Evolutionary conservation across 305 asterid genomes (phyloP).

Genomic region (Fraxinus xanthoxyloides): DNA sequence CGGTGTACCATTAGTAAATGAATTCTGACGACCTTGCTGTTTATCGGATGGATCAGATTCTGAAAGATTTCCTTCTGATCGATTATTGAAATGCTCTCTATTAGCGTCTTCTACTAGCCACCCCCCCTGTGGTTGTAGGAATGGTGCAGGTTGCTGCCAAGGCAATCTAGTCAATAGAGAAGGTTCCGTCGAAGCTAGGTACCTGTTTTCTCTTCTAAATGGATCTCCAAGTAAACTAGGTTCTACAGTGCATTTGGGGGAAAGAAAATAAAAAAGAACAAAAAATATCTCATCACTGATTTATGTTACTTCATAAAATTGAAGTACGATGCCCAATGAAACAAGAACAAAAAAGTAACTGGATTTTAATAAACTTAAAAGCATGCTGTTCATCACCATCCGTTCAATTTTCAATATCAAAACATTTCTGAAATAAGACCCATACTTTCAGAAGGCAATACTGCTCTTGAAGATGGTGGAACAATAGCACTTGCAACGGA

Average conservation of each 20-base stretch:
- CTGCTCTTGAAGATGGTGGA: conserved; percentile 48
- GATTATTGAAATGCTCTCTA: conserved; percentile 42
- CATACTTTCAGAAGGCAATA: conserved; percentile 73
- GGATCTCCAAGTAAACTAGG: conserved; percentile 87
- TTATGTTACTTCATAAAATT: conserved; percentile 1
- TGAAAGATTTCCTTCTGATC: conserved; percentile 37
- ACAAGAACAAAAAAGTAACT: conserved; percentile 3
- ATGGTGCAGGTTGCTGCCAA: conserved; percentile 42
- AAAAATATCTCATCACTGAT: neutral
- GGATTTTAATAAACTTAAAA: conserved; percentile 2
- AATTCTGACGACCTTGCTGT: conserved; percentile 47
- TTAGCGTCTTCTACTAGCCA: conserved; percentile 52
- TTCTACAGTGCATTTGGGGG: conserved; percentile 41
- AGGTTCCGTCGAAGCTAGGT: conserved; percentile 52
- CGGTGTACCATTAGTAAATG: conserved; percentile 39
- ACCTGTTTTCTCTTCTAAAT: conserved; percentile 62
- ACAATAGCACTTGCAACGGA: conserved; percentile 46
- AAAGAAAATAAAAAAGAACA: conserved; percentile 11
- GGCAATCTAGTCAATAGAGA: conserved; percentile 63
- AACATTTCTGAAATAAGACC: neutral
- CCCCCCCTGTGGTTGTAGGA: conserved; percentile 61
- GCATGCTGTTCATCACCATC: conserved; percentile 12
- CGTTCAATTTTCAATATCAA: neutral
- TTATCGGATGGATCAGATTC: conserved; percentile 50
- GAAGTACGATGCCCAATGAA: conserved; percentile 2